Evolutionary conservation across 192 early-diverging fungal genomes (phyloP).

Genomic region (Linnemannia zychae): DNA sequence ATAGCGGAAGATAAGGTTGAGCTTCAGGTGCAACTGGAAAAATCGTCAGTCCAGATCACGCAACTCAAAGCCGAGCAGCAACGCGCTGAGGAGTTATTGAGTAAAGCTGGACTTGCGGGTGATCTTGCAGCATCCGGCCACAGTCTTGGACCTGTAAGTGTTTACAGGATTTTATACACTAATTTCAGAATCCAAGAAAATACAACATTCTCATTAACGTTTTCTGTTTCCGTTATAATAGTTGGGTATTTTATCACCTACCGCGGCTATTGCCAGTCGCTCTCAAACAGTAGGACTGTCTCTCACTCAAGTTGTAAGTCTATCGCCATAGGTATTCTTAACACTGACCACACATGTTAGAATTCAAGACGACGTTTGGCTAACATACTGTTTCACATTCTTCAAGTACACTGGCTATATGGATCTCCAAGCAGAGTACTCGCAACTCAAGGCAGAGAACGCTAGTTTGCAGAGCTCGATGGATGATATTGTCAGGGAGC

Average conservation of each 20-base stretch:
- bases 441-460: constrained; percentile 62
- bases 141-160: constrained; percentile 40
- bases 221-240: constrained; percentile 1
- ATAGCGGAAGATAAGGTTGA: constrained; percentile 46
- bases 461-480: constrained; percentile 65
- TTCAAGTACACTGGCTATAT: constrained; percentile 67
- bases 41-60: constrained; percentile 33
- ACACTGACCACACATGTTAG: not conserved
- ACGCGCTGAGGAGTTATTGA: constrained; percentile 59
- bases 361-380: not conserved
- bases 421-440: constrained; percentile 64
- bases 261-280: constrained; percentile 62
- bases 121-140: constrained; percentile 16
- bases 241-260: constrained; percentile 66
- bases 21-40: constrained; percentile 61
- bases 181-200: not conserved
- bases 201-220: not conserved
- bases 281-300: constrained; percentile 65
- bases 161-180: constrained; percentile 3
- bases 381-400: not conserved
- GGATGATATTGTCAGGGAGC: constrained; percentile 69
- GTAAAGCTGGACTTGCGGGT: constrained; percentile 43
- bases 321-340: not conserved
- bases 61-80: constrained; percentile 59
- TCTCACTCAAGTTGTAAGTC: constrained; percentile 70